Percentiles rank a stretch among this genome's conserved stretches.
phyloP scores from a whole-genome alignment of 2,329 filamentous ascomycete species.

The Paraconiothyrium brasiliense region DNA sequence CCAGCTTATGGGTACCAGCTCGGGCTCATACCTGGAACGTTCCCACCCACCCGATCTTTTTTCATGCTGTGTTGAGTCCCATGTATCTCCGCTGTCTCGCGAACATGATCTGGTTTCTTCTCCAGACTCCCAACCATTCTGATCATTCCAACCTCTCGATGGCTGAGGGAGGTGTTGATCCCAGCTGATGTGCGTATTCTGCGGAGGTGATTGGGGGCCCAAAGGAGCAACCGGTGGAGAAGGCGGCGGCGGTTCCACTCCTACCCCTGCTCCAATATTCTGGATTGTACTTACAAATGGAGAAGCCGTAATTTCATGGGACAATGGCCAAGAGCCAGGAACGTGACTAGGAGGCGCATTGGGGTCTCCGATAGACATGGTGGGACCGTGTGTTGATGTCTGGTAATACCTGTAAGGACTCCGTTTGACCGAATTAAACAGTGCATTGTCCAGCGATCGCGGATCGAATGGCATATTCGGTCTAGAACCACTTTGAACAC shows the following conservation, averaged over 20 bases:
- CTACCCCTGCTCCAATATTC: not conserved
- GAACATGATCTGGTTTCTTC: constrained; percentile 23
- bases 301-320: constrained; percentile 1
- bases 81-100: constrained; percentile 32
- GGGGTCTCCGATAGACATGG: not conserved
- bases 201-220: constrained; percentile 14
- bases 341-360: constrained; percentile 21
- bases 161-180: constrained; percentile 9
- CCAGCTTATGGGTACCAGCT: not conserved
- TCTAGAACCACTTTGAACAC: not conserved
- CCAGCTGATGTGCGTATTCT: constrained; percentile 27
- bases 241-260: no score
- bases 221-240: constrained; percentile 1
- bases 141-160: constrained; percentile 21
- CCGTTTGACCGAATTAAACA: constrained; percentile 33
- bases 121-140: constrained; percentile 23
- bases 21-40: not conserved
- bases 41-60: not conserved
- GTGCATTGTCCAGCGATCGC: constrained; percentile 27
- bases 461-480: constrained; percentile 23
- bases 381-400: constrained; percentile 2
- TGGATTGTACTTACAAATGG: not conserved
- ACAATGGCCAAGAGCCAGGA: constrained; percentile 39
- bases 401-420: constrained; percentile 33
- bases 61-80: constrained; percentile 17